These are phyloP conservation scores for Neurospora crassa DNA, from an alignment of 2,329 filamentous ascomycete species.

Conservation along the genomic window DNA sequence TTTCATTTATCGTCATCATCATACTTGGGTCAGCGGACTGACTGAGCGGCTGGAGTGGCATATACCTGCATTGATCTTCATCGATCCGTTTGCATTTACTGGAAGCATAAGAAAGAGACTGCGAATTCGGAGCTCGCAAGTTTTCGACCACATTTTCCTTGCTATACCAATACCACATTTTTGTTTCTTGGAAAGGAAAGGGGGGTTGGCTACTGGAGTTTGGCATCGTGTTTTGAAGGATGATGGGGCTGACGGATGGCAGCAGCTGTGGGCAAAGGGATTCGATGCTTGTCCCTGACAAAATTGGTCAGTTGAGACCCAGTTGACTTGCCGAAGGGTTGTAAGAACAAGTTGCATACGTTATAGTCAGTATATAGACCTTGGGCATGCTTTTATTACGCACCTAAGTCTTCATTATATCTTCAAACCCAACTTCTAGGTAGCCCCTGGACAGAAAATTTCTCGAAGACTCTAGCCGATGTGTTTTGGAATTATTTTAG, in stretches of 20 bases:
- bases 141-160: neutral
- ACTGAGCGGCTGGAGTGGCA: neutral
- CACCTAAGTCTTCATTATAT: too few species aligned
- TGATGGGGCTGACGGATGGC: neutral
- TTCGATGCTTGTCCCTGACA: neutral
- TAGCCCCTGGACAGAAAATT: too few species aligned
- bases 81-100: neutral
- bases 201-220: neutral
- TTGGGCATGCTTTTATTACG: too few species aligned
- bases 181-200: neutral
- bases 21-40: neutral
- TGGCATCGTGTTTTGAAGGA: neutral
- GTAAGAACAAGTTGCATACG: too few species aligned
- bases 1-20: neutral
- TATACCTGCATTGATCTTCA: neutral
- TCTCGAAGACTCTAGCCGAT: too few species aligned
- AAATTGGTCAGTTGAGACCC: too few species aligned
- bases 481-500: too few species aligned
- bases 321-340: too few species aligned
- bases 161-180: neutral
- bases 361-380: too few species aligned
- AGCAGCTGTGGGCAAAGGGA: neutral
- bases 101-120: neutral
- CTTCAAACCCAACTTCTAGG: too few species aligned
- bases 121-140: neutral